Evolutionary conservation across 2,329 filamentous ascomycete species (phyloP).

Genomic region (Fusarium nematophilum): DNA sequence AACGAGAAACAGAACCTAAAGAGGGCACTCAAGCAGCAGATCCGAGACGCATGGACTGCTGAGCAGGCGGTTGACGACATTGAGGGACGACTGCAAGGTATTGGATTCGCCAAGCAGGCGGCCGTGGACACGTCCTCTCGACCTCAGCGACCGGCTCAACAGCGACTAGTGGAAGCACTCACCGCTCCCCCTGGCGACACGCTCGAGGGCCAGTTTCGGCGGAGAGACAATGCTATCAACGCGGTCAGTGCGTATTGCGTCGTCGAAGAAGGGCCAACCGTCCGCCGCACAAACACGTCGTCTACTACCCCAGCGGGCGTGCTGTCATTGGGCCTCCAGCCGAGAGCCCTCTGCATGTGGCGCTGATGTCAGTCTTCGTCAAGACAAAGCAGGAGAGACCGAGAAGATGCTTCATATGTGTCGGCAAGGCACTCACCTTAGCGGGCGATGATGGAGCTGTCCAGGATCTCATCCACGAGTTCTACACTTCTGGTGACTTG

Average conservation of each 20-base stretch:
- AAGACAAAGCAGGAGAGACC: not conserved
- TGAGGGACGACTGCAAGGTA: conserved; percentile 30
- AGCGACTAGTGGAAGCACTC: not conserved
- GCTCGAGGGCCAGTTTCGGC: not conserved
- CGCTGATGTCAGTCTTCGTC: not conserved
- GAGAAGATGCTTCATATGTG: conserved; percentile 1
- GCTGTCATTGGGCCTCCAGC: too few relatives aligned
- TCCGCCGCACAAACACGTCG: not conserved
- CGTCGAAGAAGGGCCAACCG: not conserved
- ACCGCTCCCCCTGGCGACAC: not conserved
- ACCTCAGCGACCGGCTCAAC: conserved; percentile 6
- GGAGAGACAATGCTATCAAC: conserved; percentile 4
- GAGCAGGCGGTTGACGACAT: conserved; percentile 37
- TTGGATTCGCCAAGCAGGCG: conserved; percentile 22
- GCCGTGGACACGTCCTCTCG: too few relatives aligned
- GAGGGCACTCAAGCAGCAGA: conserved; percentile 23
- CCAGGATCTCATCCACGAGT: not conserved
- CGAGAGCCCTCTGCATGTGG: too few relatives aligned
- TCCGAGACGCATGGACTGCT: conserved; percentile 27
- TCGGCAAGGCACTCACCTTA: not conserved
- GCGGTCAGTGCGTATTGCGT: conserved; percentile 10
- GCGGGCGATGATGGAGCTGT: not conserved
- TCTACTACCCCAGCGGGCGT: too few relatives aligned
- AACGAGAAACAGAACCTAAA: not conserved
- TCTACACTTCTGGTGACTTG: not conserved